Conservation (phyloP, 2,329 filamentous ascomycete species). For the Penicillium nordicum region DNA sequence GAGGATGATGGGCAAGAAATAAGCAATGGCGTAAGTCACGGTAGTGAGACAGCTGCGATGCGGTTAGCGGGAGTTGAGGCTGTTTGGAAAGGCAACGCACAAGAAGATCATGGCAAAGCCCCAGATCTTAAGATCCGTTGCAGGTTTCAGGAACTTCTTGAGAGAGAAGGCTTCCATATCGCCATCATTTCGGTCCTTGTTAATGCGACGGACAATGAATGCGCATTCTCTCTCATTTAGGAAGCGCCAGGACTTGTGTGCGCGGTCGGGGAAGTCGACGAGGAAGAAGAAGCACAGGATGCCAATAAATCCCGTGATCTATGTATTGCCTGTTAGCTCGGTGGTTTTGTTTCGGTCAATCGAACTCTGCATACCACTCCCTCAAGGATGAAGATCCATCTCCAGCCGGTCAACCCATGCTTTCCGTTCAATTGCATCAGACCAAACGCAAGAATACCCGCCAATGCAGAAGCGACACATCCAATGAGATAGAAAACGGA, state of each 20-base stretch:
- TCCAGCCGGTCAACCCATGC: constrained; percentile 46
- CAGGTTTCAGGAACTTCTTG: constrained; percentile 47
- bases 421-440: constrained; percentile 44
- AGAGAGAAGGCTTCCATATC: constrained; percentile 48
- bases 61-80: neutral
- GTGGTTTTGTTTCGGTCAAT: too few species aligned
- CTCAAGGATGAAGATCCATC: constrained; percentile 57
- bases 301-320: constrained; percentile 30
- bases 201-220: constrained; percentile 51
- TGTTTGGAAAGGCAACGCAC: constrained; percentile 9
- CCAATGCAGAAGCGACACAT: constrained; percentile 47
- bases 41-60: constrained; percentile 65
- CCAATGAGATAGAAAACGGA: constrained; percentile 51
- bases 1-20: constrained; percentile 76
- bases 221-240: constrained; percentile 41
- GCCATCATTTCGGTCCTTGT: constrained; percentile 53
- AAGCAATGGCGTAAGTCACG: constrained; percentile 72
- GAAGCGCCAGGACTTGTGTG: constrained; percentile 33
- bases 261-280: constrained; percentile 38
- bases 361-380: constrained; percentile 35
- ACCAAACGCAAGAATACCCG: constrained; percentile 47
- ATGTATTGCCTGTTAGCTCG: neutral
- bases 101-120: constrained; percentile 54
- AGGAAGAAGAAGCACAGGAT: constrained; percentile 34
- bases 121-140: constrained; percentile 54